Base-by-base conservation (phyloP, 176 grass and related monocot genomes). In the Zoysia pacifica region DNA sequence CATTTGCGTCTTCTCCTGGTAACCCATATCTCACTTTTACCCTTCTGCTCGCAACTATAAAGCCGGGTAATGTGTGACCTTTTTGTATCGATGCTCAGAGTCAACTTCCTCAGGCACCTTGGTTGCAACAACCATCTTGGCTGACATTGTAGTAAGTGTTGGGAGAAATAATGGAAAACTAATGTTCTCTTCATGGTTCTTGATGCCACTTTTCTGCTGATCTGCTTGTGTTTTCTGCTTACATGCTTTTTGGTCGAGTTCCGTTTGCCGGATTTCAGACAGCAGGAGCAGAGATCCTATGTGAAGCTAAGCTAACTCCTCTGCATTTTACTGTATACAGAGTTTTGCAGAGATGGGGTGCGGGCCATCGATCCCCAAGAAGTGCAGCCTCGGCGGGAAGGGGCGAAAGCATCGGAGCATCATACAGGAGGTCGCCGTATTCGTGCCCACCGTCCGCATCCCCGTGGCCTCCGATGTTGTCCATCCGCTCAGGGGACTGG, bases 391-490 rank as follows among this genome's bases (percentile, higher is more conserved):
- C 4, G 65, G 87, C 3, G 71, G 71, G n/a, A 79, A 81, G 82
- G 74, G 64, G 60, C 46, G 42, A 76, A 98, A 98, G 64, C 84
- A 88, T 3, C 75, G 67, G 61, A 89, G 86, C 75, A 76, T 89
- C 71, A 78, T 94, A 43, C 73, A 94, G 76, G 92, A 98, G 78
- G 92, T 98, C 16, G 95, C 86, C 1, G 82, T 98, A 11, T 98
- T 93, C 15, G 79, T 94, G 38, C 92, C 95, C 4, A 91, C 86
- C 46, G 47, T 98, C 63, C 72, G 88, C 45, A 58, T 98, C 47
- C 95, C 95, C 1, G 70, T 98, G 78, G 55, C 81, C 28, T 83
- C 87, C 15, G 79, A 98, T 70, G 60, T 98, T 15, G 69, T 85
- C 53, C 88, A 72, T 67, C 90, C 92, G 4, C 45, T 98, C 55